A percentile compares a stretch with the other conserved stretches of the same genome.
Evolutionary conservation across 2,329 filamentous ascomycete genomes (phyloP).

Genomic region (Hymenoscyphus scutula): DNA sequence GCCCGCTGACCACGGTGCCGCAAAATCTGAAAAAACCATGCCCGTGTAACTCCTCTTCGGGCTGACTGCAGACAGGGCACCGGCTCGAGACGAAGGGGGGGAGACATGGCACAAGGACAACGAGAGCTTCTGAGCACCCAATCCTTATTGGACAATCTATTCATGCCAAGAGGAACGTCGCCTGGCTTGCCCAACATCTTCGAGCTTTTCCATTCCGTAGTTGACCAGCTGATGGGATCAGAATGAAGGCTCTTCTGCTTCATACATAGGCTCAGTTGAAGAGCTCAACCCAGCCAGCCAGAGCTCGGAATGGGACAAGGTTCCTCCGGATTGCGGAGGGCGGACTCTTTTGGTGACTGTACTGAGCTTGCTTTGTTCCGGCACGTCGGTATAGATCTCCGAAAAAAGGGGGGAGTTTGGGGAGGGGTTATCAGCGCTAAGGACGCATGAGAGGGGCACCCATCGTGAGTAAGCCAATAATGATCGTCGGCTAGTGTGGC

Average conservation of each 20-base stretch:
- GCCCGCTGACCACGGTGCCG: background rate
- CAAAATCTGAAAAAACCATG: background rate
- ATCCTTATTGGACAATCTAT: slow-evolving; percentile 2
- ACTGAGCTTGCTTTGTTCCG: slow-evolving; percentile 18
- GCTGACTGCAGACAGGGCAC: slow-evolving; percentile 2
- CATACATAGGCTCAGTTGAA: slow-evolving; percentile 12
- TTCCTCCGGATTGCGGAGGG: slow-evolving; percentile 12
- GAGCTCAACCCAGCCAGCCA: slow-evolving; percentile 14
- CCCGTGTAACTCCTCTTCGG: slow-evolving; percentile 4
- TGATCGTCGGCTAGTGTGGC: background rate
- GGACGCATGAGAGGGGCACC: slow-evolving; percentile 16
- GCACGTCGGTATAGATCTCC: slow-evolving; percentile 26
- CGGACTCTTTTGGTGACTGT: slow-evolving; percentile 2
- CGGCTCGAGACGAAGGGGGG: background rate
- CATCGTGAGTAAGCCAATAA: slow-evolving; percentile 21
- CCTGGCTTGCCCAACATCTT: background rate
- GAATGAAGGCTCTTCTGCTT: slow-evolving; percentile 7
- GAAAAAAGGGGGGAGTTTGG: slow-evolving; percentile 11
- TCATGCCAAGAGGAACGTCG: background rate
- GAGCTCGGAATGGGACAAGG: slow-evolving; percentile 13
- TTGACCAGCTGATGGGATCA: slow-evolving; percentile 2
- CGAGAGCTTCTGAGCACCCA: background rate
- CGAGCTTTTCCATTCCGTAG: slow-evolving; percentile 6
- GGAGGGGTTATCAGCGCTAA: slow-evolving; percentile 18
- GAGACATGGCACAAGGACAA: slow-evolving; percentile 1